phyloP scores from a whole-genome alignment of 2,329 filamentous ascomycete genomes.

The Apiospora pterosperma region DNA sequence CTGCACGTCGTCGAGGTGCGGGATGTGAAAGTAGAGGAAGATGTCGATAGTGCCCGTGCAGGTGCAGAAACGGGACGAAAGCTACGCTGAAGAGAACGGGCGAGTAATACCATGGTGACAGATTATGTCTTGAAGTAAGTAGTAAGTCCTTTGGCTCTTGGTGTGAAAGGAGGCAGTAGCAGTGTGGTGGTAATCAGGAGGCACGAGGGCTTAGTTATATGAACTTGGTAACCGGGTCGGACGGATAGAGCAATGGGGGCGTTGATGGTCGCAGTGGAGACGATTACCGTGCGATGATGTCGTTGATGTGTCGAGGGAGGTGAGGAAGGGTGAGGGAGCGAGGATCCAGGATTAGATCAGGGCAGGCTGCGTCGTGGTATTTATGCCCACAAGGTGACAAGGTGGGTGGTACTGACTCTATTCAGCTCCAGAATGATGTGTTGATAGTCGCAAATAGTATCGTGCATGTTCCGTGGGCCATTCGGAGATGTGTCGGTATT shows the following conservation, averaged over 20 bases:
- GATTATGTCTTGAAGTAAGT: not conserved
- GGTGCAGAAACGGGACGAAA: slow-evolving; percentile 17
- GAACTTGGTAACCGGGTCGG: not conserved
- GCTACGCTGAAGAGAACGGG: slow-evolving; percentile 51
- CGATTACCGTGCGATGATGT: slow-evolving; percentile 5
- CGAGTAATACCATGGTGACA: slow-evolving; percentile 51
- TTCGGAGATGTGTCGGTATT: slow-evolving; percentile 21
- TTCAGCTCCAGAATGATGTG: not conserved
- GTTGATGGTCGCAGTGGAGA: not conserved
- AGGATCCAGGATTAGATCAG: not conserved
- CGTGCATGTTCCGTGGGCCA: no score
- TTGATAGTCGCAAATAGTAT: not conserved
- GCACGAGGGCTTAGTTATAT: not conserved
- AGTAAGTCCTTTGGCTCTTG: not conserved
- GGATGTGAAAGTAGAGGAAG: slow-evolving; percentile 22
- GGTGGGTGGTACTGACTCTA: not conserved
- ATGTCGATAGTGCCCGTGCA: slow-evolving; percentile 21
- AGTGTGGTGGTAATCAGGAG: not conserved
- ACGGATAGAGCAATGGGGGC: not conserved
- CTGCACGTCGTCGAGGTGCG: slow-evolving; percentile 17
- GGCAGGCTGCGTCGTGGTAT: not conserved
- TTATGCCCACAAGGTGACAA: not conserved
- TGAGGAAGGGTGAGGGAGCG: not conserved
- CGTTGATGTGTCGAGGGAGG: not conserved
- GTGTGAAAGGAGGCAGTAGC: not conserved